A percentile compares a stretch with the other conserved stretches of the same genome.
phyloP scores from a whole-genome alignment of 2,329 filamentous ascomycete species.

The Colletotrichum shisoi region DNA sequence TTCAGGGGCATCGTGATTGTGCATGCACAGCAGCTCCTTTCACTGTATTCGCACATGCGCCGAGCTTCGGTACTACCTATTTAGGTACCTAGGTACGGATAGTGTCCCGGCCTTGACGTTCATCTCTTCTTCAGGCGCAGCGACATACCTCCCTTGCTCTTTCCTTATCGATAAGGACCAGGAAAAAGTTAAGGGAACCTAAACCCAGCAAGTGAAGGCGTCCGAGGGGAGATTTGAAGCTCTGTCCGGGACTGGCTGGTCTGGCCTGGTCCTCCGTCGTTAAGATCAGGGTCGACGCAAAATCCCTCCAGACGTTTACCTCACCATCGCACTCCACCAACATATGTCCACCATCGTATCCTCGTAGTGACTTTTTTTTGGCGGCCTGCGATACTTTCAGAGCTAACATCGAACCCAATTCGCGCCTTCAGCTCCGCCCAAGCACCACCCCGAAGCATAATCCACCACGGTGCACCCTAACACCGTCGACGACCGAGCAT shows the following conservation, averaged over 20 bases:
- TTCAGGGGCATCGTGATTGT: not conserved
- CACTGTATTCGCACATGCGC: not conserved
- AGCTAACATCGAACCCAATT: not conserved
- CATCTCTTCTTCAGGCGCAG: constrained; percentile 25
- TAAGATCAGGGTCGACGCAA: constrained; percentile 27
- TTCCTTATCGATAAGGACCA: constrained; percentile 36
- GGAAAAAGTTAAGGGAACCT: constrained; percentile 38
- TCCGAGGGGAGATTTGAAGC: constrained; percentile 33
- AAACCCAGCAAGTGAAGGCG: constrained; percentile 29
- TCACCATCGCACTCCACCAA: constrained; percentile 6
- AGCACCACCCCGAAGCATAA: not conserved
- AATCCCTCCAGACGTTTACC: constrained; percentile 17
- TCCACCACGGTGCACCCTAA: constrained; percentile 19
- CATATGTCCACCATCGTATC: not conserved
- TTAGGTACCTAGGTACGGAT: not conserved
- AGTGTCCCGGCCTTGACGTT: constrained; percentile 18
- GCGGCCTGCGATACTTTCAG: constrained; percentile 10
- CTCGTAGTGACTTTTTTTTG: not conserved
- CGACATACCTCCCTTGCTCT: constrained; percentile 8
- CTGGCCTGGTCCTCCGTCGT: constrained; percentile 20
- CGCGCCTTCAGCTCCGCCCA: not conserved
- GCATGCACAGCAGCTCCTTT: not conserved
- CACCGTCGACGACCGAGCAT: constrained; percentile 23
- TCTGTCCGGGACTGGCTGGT: constrained; percentile 26
- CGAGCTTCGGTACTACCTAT: not conserved